These are phyloP conservation scores for Podila epicladia DNA, from an alignment of 192 early-diverging fungal genomes.

Conservation along the genomic window DNA sequence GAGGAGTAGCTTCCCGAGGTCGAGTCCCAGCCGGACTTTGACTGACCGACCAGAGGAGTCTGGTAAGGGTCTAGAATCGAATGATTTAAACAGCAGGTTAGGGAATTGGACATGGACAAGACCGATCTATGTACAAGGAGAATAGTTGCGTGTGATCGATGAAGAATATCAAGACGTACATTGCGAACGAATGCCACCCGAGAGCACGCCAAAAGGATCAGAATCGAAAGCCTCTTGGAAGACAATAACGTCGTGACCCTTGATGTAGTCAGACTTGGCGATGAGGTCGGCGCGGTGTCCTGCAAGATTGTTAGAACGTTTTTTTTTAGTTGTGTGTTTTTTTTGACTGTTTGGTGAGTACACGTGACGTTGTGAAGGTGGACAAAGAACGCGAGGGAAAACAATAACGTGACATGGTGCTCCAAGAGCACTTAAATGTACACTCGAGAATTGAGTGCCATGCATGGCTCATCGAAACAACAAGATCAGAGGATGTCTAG, in stretches of 20 bases:
- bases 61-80: neutral
- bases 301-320: neutral
- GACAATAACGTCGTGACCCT: slow-evolving; percentile 1
- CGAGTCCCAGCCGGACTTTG: slow-evolving; percentile 3
- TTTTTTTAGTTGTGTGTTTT: neutral
- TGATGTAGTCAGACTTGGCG: neutral
- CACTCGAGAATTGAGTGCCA: no score
- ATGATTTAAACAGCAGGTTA: neutral
- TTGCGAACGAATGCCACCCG: neutral
- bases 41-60: neutral
- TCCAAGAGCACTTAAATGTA: no score
- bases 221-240: slow-evolving; percentile 1
- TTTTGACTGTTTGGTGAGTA: neutral
- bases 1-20: slow-evolving; percentile 9
- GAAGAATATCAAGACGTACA: neutral
- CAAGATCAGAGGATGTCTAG: no score
- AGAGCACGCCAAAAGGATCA: neutral
- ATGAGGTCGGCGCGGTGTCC: neutral
- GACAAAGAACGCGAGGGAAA: neutral
- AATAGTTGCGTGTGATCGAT: neutral
- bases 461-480: no score
- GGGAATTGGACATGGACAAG: neutral
- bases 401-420: neutral
- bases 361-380: neutral
- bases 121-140: neutral